Evolutionary conservation across 148 eudicot genomes (phyloP).

Genomic region (Vaccinium myrtillus): DNA sequence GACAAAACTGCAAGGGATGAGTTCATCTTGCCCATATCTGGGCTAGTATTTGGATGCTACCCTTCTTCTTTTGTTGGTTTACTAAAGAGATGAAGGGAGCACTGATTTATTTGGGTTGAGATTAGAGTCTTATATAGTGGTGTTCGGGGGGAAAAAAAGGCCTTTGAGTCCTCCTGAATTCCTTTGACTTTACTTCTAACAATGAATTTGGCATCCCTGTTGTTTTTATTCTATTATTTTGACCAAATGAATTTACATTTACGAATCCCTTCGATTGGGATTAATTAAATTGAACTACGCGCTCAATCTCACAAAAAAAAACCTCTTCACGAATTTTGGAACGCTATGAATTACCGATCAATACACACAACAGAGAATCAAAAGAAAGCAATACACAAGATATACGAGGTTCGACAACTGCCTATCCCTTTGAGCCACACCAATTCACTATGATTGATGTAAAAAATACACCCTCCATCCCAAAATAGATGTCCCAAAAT

Average conservation of each 20-base stretch:
- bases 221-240: background rate
- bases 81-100: background rate
- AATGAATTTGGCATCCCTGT: constrained; percentile 3
- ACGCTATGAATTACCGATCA: too few species aligned
- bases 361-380: too few species aligned
- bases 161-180: constrained; percentile 12
- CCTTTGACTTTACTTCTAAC: background rate
- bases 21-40: constrained; percentile 10
- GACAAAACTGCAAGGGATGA: constrained; percentile 10
- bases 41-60: background rate
- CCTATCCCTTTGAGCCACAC: too few species aligned
- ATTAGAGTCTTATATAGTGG: constrained; percentile 10
- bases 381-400: too few species aligned
- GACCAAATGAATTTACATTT: background rate
- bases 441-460: too few species aligned
- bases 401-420: too few species aligned
- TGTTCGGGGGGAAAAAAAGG: background rate
- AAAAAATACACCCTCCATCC: too few species aligned
- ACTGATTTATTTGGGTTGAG: background rate
- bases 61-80: background rate
- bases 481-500: too few species aligned
- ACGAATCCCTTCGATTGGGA: background rate
- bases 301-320: too few species aligned
- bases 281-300: too few species aligned
- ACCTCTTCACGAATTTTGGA: too few species aligned